A percentile compares a stretch with the other conserved stretches of the same genome.
Evolutionary conservation across 2,329 filamentous ascomycete genomes (phyloP).

Genomic region (Clonostachys byssicola): DNA sequence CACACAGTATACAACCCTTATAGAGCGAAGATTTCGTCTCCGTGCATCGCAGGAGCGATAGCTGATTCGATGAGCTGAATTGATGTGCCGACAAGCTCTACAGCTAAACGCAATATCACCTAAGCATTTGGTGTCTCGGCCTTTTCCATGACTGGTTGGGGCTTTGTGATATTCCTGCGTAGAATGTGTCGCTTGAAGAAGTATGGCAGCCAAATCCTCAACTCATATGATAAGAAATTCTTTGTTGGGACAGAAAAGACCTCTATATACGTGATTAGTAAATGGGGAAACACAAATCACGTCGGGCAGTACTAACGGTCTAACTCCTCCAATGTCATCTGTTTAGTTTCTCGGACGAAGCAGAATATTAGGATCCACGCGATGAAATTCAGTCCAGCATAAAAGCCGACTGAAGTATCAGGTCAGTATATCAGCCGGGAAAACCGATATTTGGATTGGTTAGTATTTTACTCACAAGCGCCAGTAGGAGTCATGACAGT

Average conservation of each 20-base stretch:
- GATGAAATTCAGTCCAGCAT: constrained; percentile 38
- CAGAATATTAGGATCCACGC: constrained; percentile 41
- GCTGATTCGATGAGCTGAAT: too few species aligned
- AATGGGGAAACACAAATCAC: background rate
- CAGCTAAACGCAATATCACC: too few species aligned
- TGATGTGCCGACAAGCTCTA: too few species aligned
- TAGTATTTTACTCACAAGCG: constrained; percentile 12
- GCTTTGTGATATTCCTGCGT: constrained; percentile 20
- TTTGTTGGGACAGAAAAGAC: constrained; percentile 23
- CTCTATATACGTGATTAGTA: constrained; percentile 7
- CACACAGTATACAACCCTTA: too few species aligned
- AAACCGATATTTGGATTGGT: background rate
- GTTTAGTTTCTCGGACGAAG: constrained; percentile 42
- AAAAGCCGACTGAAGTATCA: constrained; percentile 23
- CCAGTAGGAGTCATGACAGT: constrained; percentile 21
- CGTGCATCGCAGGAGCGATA: too few species aligned
- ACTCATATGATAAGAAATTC: constrained; percentile 22
- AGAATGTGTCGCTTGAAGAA: constrained; percentile 27
- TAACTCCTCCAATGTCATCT: constrained; percentile 38
- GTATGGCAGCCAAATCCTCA: constrained; percentile 24
- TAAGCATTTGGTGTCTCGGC: too few species aligned
- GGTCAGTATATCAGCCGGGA: background rate
- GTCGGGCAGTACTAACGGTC: constrained; percentile 10
- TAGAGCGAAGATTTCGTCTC: too few species aligned
- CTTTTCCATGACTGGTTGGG: constrained; percentile 18